phyloP scores from a whole-genome alignment of 2,329 filamentous ascomycete genomes.

The Simplicillium sp. region DNA sequence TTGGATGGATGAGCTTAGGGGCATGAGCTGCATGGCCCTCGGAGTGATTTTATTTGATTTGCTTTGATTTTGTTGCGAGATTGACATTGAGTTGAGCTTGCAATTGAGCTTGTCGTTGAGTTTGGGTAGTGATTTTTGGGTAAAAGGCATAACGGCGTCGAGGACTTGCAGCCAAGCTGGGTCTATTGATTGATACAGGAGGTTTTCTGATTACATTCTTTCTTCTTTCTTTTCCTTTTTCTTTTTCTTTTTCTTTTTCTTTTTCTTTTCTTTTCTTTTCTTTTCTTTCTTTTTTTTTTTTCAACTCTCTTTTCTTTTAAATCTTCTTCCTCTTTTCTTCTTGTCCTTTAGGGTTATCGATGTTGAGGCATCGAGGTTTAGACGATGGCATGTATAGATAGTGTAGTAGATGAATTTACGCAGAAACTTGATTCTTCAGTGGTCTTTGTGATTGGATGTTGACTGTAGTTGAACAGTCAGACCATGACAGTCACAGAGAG shows the following conservation, averaged over 20 bases:
- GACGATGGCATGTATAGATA: too few relatives aligned
- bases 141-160: too few relatives aligned
- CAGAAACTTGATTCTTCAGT: too few relatives aligned
- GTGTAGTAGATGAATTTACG: too few relatives aligned
- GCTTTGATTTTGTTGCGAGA: neutral
- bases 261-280: conserved; percentile 1
- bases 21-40: conserved; percentile 16
- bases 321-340: neutral
- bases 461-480: too few relatives aligned
- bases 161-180: too few relatives aligned
- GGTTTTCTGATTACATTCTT: neutral
- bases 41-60: too few relatives aligned
- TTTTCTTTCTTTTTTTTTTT: conserved; percentile 3
- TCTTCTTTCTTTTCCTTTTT: conserved; percentile 5
- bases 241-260: neutral
- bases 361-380: conserved; percentile 1
- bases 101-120: too few relatives aligned
- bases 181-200: neutral
- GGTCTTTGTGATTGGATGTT: too few relatives aligned
- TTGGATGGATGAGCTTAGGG: conserved; percentile 39
- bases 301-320: too few relatives aligned
- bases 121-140: too few relatives aligned
- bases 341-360: neutral
- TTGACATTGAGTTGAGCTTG: neutral
- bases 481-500: too few relatives aligned